Base-by-base conservation (phyloP, 1,139 yeast species). In the Geotrichum siamense region DNA sequence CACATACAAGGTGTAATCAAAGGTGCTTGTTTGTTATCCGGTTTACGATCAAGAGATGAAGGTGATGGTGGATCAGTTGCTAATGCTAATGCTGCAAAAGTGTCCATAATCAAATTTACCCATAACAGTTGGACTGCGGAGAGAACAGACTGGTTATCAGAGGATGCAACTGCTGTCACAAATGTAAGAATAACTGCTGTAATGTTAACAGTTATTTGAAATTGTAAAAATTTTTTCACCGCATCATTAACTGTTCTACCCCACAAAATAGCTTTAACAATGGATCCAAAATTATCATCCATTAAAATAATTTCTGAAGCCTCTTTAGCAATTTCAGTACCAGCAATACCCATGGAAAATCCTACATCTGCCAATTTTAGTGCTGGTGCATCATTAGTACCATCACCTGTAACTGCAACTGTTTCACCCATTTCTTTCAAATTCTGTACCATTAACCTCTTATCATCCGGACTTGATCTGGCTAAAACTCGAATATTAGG, bases 331-430 rank as follows among this genome's bases (percentile, higher is more conserved):
- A 82, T 89, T 62, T 82, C 91, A 8, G 86, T 79, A 13, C 89
- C 91, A 51, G 81, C 76, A 57, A 79, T 71, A 42, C 91, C 91
- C 91, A 82, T 82, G 10, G 91, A 85, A 59, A 82, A 81, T 53
- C 94, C 94, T 46, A 83, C 87, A 62, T 83, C 93, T 1, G 93
- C 84, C 51, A 75, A 77, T 60, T 82, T 82, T 62, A 83, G 70
- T 5, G 86, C 78, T 20, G 93, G 93, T 2, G 91, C 82, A 61
- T 83, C 93, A 60, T 83, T 83, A 41, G 82, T 89, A 63, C 98
- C 98, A 64, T 91, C 98, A 61, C 98, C 98, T 27, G 98, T 91
- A 34, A 89, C 98, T 1, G 98, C 98, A 44, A 91, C 98, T 39
- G 91, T 94, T 58, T 91, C 96, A 28, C 91, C 94, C 59, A 79